Base-by-base conservation (phyloP, 129 eudicot genomes). In the Saussurea involucrata region DNA sequence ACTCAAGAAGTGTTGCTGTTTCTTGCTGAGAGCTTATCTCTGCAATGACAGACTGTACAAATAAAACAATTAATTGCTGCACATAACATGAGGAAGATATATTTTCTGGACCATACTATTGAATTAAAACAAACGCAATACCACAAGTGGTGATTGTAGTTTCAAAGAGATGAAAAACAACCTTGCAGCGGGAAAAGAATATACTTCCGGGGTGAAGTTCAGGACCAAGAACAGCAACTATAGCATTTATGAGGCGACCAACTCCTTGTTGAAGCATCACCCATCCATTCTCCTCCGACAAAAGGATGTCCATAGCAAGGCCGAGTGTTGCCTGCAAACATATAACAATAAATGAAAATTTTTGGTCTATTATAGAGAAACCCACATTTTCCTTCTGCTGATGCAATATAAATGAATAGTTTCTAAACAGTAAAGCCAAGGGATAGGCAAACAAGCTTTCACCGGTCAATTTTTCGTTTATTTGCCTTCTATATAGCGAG, bases 131-230 rank as follows among this genome's bases (percentile, higher is more conserved):
- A 60, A 20, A 78, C 20, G 4, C 12, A 27, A 77, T 20, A 20
- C 64, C 64, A 57, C 53, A 36, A 0, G 21, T 73, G 67, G 37
- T 11, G n/a, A 74, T n/a, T 6, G 68, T 69, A 70, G 46, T 60
- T 75, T 25, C 67, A 72, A 13, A 2, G 66, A 28, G 75, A 67
- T 18, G 49, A 44, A 46, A 60, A 77, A 73, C 72, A 71, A 95
- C 98, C 98, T 95, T 95, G 96, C 97, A 91, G 74, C 97, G 98
- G 24, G 98, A 95, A 85, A 95, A 95, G 73, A 95, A 95, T 68
- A 86, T 91, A 86, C 98, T 95, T 80, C 96, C 98, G 55, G 98
- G 97, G 58, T 94, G 82, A 85, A 95, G 97, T 80, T 95, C 98
- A 63, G 98, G 98, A 76, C 98, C 98, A 77, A 91, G 88, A 75